Evolutionary conservation across 2,329 filamentous ascomycete genomes (phyloP).

Genomic region (Clarireedia hainanense): DNA sequence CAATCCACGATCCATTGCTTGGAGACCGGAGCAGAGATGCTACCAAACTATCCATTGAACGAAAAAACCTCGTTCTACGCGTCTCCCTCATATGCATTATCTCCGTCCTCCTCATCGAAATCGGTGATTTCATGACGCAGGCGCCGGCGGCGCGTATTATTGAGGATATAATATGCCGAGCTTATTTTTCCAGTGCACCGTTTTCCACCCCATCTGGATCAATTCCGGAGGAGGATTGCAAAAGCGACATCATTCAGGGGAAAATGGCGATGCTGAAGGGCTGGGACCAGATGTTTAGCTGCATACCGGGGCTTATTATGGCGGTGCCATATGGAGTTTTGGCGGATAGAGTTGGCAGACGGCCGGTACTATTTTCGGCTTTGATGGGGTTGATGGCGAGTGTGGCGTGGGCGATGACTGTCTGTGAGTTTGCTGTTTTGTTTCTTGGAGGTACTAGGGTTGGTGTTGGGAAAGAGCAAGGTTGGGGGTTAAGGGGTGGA

Average conservation of each 20-base stretch:
- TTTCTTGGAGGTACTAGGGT: not conserved
- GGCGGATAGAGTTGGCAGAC: constrained; percentile 15
- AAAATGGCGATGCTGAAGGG: constrained; percentile 44
- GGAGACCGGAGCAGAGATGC: not conserved
- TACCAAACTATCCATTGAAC: not conserved
- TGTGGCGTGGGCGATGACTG: constrained; percentile 10
- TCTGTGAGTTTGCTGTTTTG: constrained; percentile 1
- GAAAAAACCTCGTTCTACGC: not conserved
- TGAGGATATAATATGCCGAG: constrained; percentile 46
- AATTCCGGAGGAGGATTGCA: constrained; percentile 40
- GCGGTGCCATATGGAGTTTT: constrained; percentile 16
- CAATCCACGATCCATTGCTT: no score
- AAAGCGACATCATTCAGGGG: constrained; percentile 40
- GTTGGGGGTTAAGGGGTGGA: not conserved
- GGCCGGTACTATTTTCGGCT: constrained; percentile 8
- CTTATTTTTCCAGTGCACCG: constrained; percentile 36
- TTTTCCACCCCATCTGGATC: constrained; percentile 12
- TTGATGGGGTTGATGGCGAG: constrained; percentile 9
- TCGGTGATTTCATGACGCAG: constrained; percentile 31
- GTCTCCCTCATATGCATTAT: not conserved
- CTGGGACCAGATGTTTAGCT: constrained; percentile 38
- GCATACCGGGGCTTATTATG: constrained; percentile 34
- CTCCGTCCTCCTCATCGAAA: constrained; percentile 32
- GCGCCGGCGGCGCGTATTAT: constrained; percentile 42
- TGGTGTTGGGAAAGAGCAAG: not conserved